phyloP scores from a whole-genome alignment of 2,329 filamentous ascomycete genomes.

The Talaromyces funiculosus region DNA sequence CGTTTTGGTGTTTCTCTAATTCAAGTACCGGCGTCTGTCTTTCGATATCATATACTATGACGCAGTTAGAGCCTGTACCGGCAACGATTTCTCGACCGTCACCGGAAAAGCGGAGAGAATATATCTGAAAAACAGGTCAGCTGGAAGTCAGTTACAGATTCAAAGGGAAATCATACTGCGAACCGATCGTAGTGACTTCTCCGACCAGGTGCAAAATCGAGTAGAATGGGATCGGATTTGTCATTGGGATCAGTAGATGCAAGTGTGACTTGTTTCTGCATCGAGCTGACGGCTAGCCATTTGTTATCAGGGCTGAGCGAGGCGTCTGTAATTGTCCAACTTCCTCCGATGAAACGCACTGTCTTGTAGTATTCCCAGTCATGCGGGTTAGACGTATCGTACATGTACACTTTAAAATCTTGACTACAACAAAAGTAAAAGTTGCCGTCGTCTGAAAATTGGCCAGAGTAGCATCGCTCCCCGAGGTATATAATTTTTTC shows the following conservation, averaged over 20 bases:
- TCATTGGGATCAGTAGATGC: conserved; percentile 82
- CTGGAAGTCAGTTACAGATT: neutral
- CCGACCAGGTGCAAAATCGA: conserved; percentile 62
- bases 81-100: conserved; percentile 88
- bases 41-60: conserved; percentile 92
- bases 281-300: conserved; percentile 86
- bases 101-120: conserved; percentile 86
- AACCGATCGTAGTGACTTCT: conserved; percentile 37
- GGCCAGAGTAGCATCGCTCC: conserved; percentile 82
- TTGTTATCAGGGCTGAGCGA: conserved; percentile 86
- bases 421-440: conserved; percentile 93
- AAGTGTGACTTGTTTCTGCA: conserved; percentile 75
- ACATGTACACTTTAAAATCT: conserved; percentile 93
- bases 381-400: conserved; percentile 93
- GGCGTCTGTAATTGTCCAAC: conserved; percentile 95
- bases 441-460: conserved; percentile 94
- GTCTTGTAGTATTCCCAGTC: conserved; percentile 96
- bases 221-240: conserved; percentile 67
- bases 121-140: conserved; percentile 53
- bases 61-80: conserved; percentile 70
- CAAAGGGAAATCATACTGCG: conserved; percentile 32
- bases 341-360: conserved; percentile 68
- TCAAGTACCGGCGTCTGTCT: conserved; percentile 67
- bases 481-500: conserved; percentile 88
- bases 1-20: conserved; percentile 71